Evolutionary conservation across 2,329 filamentous ascomycete genomes (phyloP).

Genomic region (Cryphonectria naterciae): DNA sequence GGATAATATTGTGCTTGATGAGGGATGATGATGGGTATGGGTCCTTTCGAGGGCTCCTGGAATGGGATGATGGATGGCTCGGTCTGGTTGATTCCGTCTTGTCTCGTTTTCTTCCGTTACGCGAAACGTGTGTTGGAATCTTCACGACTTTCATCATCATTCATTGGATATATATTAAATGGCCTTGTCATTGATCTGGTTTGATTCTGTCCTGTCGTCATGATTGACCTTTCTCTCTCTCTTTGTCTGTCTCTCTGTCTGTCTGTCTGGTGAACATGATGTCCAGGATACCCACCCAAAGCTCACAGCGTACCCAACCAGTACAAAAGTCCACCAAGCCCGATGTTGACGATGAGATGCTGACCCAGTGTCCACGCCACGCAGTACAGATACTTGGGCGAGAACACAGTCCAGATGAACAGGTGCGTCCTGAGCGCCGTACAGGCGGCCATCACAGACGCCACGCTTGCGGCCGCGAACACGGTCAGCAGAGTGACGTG

Average conservation of each 20-base stretch:
- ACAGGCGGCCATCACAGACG: constrained; percentile 87
- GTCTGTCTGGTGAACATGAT: constrained; percentile 11
- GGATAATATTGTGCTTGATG: constrained; percentile 4
- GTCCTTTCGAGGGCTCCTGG: constrained; percentile 9
- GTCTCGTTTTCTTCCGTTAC: constrained; percentile 4
- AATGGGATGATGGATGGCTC: constrained; percentile 6
- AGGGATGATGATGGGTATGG: not conserved
- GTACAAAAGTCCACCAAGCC: constrained; percentile 62
- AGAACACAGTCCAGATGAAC: constrained; percentile 99
- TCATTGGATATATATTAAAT: not conserved
- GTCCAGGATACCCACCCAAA: not conserved
- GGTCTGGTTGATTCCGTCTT: not conserved
- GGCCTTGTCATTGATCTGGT: not conserved
- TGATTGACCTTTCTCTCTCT: not conserved
- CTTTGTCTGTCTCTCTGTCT: not conserved
- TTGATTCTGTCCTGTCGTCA: not conserved
- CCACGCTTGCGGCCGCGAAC: constrained; percentile 67
- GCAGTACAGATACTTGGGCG: constrained; percentile 91
- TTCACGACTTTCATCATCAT: constrained; percentile 10
- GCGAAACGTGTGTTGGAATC: constrained; percentile 22
- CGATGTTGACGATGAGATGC: constrained; percentile 75
- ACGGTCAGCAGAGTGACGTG: constrained; percentile 71
- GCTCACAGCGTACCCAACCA: constrained; percentile 47
- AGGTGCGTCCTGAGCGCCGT: constrained; percentile 82
- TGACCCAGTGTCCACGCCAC: constrained; percentile 86